Evolutionary conservation across 352 stramenopile species (phyloP), one percentile per base, ranked within the genome.

Genomic region (Globisporangium lucens): DNA sequence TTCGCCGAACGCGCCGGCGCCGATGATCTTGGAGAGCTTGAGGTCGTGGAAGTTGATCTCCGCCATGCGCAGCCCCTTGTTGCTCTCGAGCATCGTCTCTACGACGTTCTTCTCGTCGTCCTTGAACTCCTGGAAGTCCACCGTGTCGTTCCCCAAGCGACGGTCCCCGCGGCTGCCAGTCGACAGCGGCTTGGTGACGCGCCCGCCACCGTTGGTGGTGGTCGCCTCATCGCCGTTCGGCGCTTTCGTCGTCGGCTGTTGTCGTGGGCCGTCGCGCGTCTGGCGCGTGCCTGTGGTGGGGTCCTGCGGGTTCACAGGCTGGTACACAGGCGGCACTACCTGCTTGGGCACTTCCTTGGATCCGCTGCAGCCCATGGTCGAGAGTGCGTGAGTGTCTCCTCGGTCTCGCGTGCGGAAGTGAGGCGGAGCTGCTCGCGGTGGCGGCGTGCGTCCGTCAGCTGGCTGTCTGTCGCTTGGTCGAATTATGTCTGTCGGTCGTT

Each of bases 11-110:
- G 89, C 87, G 36, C 87, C 89, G 56, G 85, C 84, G 27, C 89
- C 87, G 69, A 95, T 94, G 72, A 95, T 92, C 66, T 95, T 94
- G 69, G 93, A 80, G 69, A 96, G 76, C 73, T 94, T 94, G 56
- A 96, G 77, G 66, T 96, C 89, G 66, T 93, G 78, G 66, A 96
- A 95, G 73, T 90, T 96, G 78, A 96, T 94, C 72, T 93, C 86
- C 33, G 88, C 87, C 88, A 94, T 94, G 41, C 83, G 85, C 71
- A 96, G 68, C 0, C 88, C 83, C 49, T 93, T 93, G 78, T 94
- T 94, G 77, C 81, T 93, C 72, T 93, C 85, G 35, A 96, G 80
- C 80, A 96, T 96, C 30, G 84, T 91, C 65, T 96, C 88, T 43
- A 96, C 88, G 49, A 94, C 82, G 65, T 89, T 91, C 72, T 92